These are phyloP conservation scores for Cladosporium austrohemisphaericum DNA, from an alignment of 2,329 filamentous ascomycete species.

Conservation along the genomic window DNA sequence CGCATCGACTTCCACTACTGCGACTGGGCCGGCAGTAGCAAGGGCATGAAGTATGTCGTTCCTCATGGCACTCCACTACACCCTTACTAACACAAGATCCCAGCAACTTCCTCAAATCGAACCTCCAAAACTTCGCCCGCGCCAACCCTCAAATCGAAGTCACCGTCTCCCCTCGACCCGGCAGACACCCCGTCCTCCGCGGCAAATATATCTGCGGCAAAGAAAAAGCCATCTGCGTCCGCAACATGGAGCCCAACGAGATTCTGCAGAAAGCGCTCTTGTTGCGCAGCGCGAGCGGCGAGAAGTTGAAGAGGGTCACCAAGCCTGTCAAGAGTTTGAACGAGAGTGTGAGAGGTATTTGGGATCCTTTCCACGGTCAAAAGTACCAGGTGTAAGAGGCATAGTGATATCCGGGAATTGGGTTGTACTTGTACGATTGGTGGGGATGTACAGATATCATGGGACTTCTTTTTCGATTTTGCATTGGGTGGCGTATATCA, in stretches of 20 bases:
- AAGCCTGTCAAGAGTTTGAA: slow-evolving; percentile 60
- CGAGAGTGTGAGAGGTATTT: slow-evolving; percentile 62
- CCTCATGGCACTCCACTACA: not conserved
- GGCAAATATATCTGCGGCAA: slow-evolving; percentile 91
- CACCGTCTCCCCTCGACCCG: slow-evolving; percentile 82
- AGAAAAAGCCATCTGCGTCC: slow-evolving; percentile 80
- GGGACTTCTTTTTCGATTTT: slow-evolving; percentile 5
- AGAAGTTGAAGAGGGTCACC: slow-evolving; percentile 61
- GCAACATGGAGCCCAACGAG: slow-evolving; percentile 76
- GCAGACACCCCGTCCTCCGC: slow-evolving; percentile 81
- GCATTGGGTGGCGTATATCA: slow-evolving; percentile 10
- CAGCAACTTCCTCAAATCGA: slow-evolving; percentile 76
- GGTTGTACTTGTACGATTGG: slow-evolving; percentile 3
- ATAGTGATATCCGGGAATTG: not conserved
- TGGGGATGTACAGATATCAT: slow-evolving; percentile 11
- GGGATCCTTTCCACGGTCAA: slow-evolving; percentile 60
- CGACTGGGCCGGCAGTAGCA: slow-evolving; percentile 90
- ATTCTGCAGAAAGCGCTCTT: slow-evolving; percentile 75
- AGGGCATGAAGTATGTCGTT: slow-evolving; percentile 76
- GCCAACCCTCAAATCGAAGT: slow-evolving; percentile 87
- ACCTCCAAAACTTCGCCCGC: slow-evolving; percentile 72
- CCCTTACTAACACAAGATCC: not conserved
- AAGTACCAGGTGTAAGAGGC: slow-evolving; percentile 46
- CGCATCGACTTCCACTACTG: slow-evolving; percentile 95
- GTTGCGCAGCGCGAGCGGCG: slow-evolving; percentile 69